Conservation (phyloP, 2,329 filamentous ascomycete genomes). For the Coniochaeta prunicola region DNA sequence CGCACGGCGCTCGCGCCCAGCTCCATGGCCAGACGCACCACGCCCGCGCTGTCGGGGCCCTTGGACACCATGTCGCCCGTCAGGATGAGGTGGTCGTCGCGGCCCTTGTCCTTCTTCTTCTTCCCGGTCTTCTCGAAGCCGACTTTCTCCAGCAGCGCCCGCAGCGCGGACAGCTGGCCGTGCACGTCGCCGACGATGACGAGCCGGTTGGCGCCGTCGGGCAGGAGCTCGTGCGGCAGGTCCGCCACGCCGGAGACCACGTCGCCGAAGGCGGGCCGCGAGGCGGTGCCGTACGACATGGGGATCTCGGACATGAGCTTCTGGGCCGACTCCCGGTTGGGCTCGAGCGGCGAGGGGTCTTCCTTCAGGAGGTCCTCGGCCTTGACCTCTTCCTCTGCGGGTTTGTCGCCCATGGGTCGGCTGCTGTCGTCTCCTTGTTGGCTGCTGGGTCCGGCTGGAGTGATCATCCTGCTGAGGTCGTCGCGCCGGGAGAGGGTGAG, state of each 20-base stretch:
- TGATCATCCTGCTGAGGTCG: neutral
- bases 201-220: slow-evolving; percentile 56
- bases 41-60: slow-evolving; percentile 73
- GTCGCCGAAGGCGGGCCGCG: slow-evolving; percentile 28
- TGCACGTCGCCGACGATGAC: slow-evolving; percentile 89
- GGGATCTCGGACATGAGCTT: slow-evolving; percentile 7
- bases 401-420: neutral
- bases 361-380: neutral
- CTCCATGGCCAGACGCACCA: slow-evolving; percentile 67
- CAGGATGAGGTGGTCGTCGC: slow-evolving; percentile 67
- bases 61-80: slow-evolving; percentile 78
- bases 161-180: slow-evolving; percentile 67
- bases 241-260: slow-evolving; percentile 18
- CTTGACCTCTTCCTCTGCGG: neutral
- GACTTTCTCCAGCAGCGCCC: slow-evolving; percentile 58
- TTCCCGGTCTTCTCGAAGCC: slow-evolving; percentile 52
- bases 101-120: no score
- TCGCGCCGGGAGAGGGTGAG: neutral
- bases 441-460: neutral
- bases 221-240: slow-evolving; percentile 20
- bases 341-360: neutral
- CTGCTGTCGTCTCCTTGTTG: neutral
- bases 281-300: slow-evolving; percentile 33
- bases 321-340: neutral
- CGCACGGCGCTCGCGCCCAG: slow-evolving; percentile 75